phyloP scores from a whole-genome alignment of 768 basidiomycete genomes.

The Candolleomyces efflorescens region DNA sequence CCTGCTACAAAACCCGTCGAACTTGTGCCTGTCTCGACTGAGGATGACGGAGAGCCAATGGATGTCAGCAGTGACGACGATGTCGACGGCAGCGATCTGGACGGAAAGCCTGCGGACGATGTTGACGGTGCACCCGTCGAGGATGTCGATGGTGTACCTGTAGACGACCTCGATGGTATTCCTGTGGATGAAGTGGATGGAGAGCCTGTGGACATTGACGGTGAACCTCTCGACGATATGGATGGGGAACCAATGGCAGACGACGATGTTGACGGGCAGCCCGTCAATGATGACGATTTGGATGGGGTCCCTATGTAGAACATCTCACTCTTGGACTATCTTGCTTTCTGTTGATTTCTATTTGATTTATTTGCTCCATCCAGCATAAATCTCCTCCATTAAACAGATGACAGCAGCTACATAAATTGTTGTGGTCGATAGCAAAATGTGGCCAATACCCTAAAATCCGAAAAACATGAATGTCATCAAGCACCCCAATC shows the following conservation, averaged over 20 bases:
- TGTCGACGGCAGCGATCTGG: constrained; percentile 18
- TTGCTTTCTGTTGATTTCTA: background rate
- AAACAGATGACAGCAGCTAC: background rate
- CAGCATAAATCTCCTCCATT: background rate
- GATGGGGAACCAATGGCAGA: constrained; percentile 37
- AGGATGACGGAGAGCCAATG: constrained; percentile 15
- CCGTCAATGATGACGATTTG: constrained; percentile 37
- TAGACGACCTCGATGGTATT: constrained; percentile 26
- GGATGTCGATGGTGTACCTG: constrained; percentile 49
- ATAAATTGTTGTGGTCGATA: background rate
- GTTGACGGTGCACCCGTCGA: constrained; percentile 35
- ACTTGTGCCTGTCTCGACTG: constrained; percentile 7
- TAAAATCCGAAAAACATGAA: background rate
- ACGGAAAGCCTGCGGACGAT: constrained; percentile 33
- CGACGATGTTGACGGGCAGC: constrained; percentile 36
- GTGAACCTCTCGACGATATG: constrained; percentile 34
- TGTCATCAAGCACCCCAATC: constrained; percentile 1
- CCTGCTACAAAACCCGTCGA: constrained; percentile 48
- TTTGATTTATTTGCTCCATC: no score
- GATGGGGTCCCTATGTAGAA: constrained; percentile 34
- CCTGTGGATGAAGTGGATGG: constrained; percentile 31
- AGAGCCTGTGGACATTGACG: constrained; percentile 39
- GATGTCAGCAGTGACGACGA: constrained; percentile 10
- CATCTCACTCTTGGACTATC: background rate
- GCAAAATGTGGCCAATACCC: background rate